Percentiles rank a stretch among this genome's conserved stretches.
phyloP scores from a whole-genome alignment of 495 filamentous ascomycete species.

The Neurospora sublineolata region DNA sequence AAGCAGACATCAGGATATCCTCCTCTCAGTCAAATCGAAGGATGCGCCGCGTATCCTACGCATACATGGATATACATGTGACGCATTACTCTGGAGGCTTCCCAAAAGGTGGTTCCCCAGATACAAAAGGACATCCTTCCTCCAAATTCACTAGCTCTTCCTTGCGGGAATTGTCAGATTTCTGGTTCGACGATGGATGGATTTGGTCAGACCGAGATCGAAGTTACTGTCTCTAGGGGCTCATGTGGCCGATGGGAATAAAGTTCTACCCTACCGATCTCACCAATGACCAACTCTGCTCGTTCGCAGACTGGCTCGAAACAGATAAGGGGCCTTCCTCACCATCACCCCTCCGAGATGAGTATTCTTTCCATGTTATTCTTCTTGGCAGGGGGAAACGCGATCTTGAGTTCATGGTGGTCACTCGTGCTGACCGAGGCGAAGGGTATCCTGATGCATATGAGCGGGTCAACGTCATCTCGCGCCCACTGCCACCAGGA shows the following conservation, averaged over 20 bases:
- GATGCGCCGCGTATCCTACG: neutral
- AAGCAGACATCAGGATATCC: neutral
- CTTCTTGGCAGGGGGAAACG: neutral
- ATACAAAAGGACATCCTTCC: neutral
- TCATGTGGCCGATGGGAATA: neutral
- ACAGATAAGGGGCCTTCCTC: neutral
- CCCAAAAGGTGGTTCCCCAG: neutral
- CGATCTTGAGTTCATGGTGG: neutral
- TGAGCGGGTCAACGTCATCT: neutral
- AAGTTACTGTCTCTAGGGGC: neutral
- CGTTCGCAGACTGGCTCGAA: neutral
- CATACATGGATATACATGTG: neutral
- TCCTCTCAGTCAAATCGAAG: neutral
- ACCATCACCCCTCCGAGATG: neutral
- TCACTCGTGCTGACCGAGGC: neutral
- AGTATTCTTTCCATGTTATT: neutral
- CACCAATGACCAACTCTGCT: neutral
- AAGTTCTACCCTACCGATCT: neutral
- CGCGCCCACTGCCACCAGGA: neutral
- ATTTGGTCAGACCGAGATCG: neutral
- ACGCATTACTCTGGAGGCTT: neutral
- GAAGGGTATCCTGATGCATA: neutral
- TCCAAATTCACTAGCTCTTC: neutral
- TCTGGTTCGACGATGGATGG: neutral
- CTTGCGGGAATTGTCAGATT: neutral